Base-by-base conservation (phyloP, 176 grass and related monocot genomes). In the Dactylis glomerata region DNA sequence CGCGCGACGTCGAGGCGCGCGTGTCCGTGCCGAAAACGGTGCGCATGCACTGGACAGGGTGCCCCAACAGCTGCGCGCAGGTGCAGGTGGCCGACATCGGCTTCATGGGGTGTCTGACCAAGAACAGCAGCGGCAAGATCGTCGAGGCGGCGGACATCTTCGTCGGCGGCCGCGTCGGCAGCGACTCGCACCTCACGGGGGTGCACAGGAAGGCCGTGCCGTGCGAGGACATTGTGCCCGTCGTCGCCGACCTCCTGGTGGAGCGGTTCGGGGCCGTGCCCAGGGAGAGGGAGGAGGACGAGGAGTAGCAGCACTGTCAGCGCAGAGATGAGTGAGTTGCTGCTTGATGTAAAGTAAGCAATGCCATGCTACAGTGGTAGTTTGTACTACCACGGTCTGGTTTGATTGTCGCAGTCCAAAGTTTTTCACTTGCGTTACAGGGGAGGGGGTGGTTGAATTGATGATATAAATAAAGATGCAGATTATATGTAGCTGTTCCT, bases 71-170 rank as follows among this genome's bases (percentile, higher is more conserved):
- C 70, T 98, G 96, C 62, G 96, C 45, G n/a, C 96, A 95, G 88
- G 96, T 98, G 79, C 96, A 98, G 87, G 96, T 98, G 26, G 96
- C 96, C 0, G 96, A 98, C 74, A 95, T 98, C 55, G 96, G 96
- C 0, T 98, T 98, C 85, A 95, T 98, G 96, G 96, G 92, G 0
- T 93, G 92, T 67, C 90, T 98, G 44, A 90, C 91, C 55, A 89
- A 89, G 77, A 81, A 93, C 75, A n/a, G 58, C 36, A 63, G 83
- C 70, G 89, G 93, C 77, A 95, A 95, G 73, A 37, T 90, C 50
- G 89, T 88, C 19, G 93, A 98, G 84, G 92, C 85, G 22, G 91
- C 58, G 0, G 93, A 98, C 54, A 85, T 95, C 71, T 95, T 90
- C 77, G 69, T 95, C 30, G 93, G 96, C 5, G 93, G 96, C 11